These are phyloP conservation scores for Hippophae gyantsensis DNA, from an alignment of 306 rosid genomes.

Conservation along the genomic window DNA sequence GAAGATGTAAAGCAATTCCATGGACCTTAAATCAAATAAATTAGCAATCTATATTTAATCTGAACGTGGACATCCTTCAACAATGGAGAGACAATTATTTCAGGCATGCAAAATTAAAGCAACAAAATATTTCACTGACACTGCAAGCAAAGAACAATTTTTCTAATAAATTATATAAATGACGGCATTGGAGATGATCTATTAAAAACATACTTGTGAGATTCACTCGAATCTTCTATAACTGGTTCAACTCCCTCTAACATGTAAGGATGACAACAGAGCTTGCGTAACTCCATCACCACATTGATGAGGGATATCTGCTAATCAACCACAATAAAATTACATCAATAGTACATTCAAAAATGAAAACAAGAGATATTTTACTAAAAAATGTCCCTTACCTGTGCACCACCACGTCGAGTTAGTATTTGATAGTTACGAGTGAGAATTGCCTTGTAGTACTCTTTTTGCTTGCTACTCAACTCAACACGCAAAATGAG, in stretches of 20 bases:
- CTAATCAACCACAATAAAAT: conserved; percentile 20
- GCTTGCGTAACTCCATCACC: conserved; percentile 97
- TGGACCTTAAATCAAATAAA: too few relatives aligned
- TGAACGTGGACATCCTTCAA: too few relatives aligned
- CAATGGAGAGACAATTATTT: too few relatives aligned
- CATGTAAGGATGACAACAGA: conserved; percentile 96
- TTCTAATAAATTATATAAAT: conserved; percentile 11
- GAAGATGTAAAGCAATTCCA: background rate
- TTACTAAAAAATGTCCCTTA: conserved; percentile 23
- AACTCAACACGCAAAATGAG: conserved; percentile 88
- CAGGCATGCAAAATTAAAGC: too few relatives aligned
- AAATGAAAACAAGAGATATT: conserved; percentile 1
- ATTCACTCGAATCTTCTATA: conserved; percentile 66
- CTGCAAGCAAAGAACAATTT: conserved; percentile 6
- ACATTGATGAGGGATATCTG: conserved; percentile 98
- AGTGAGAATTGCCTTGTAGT: conserved; percentile 92
- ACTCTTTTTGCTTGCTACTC: conserved; percentile 93
- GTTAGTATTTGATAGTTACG: conserved; percentile 93
- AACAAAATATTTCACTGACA: conserved; percentile 3
- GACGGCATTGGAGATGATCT: conserved; percentile 6
- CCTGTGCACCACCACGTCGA: conserved; percentile 98
- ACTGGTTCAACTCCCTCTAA: conserved; percentile 98
- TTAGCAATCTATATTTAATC: too few relatives aligned
- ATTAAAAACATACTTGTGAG: conserved; percentile 47
- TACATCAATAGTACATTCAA: conserved; percentile 7